Base-by-base conservation (phyloP, 345 rosid species). In the Lepidium didymum region DNA sequence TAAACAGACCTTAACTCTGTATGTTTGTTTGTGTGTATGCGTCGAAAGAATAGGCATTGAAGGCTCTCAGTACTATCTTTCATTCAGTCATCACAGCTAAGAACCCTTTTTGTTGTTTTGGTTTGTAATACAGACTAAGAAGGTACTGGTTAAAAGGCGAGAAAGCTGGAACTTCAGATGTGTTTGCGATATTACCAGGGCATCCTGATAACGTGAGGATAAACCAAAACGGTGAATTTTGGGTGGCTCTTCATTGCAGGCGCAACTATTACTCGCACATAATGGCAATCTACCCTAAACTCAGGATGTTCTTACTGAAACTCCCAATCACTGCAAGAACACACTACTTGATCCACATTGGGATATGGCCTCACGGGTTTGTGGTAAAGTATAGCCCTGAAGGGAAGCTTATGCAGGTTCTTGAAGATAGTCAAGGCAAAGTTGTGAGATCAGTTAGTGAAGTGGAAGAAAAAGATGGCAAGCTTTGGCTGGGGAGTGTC, bases 401-500 rank as follows among this genome's bases (percentile, higher is more conserved):
- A 23, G 97, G 97, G 21, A 82, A 88, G 81, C 56, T 88, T 35
- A 12, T 90, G 75, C 85, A 79, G 84, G 75, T 88, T 43, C 45
- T 90, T 43, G 95, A 93, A 77, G 97, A 93, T 70, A 83, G 83
- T 21, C 60, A 82, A 64, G 97, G 98, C 14, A 90, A 90, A 74
- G 90, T 84, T 27, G 91, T 88, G 40, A 87, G 60, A 60, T 87
- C 87, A 1, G 77, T 90, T 8, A 93, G 98, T 41, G 94, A 90
- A 81, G 89, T 88, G 4, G 96, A 93, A 81, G 98, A 93, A 78
- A 83, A 67, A 63, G 91, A 93, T 51, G 97, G 97, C 35, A 87
- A 90, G 77, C 97, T 93, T 49, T 90, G 96, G 98, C 71, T 90
- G 73, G 97, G 97, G 46, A 88, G 96, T 76, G 97, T 93, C 51